These are phyloP conservation scores for Alternaria sp. DNA, from an alignment of 2,329 filamentous ascomycete species.

Conservation along the genomic window DNA sequence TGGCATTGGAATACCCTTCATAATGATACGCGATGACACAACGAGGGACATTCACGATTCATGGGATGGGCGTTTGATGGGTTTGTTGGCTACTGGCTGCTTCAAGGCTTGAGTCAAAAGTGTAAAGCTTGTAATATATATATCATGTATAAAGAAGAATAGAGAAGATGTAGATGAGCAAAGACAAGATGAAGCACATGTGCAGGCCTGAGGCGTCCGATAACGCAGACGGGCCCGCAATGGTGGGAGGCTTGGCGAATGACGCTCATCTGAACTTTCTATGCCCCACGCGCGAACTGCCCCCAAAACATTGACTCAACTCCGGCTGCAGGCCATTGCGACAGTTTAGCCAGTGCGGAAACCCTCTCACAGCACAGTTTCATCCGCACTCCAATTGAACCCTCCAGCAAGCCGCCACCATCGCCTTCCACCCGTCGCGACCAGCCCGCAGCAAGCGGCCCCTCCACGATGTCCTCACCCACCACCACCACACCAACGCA, in stretches of 20 bases:
- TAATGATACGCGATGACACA: not conserved
- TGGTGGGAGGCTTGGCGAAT: slow-evolving; percentile 28
- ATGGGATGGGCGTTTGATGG: not conserved
- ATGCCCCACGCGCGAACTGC: slow-evolving; percentile 10
- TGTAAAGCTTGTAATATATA: not conserved
- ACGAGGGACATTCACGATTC: not conserved
- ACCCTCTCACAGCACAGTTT: accelerated
- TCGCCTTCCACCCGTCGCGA: not conserved
- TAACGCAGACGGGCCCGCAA: slow-evolving; percentile 10
- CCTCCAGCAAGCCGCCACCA: not conserved
- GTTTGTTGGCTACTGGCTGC: too few relatives aligned
- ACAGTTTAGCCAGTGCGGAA: not conserved
- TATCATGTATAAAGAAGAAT: not conserved
- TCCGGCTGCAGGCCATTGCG: not conserved
- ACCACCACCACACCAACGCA: slow-evolving; percentile 13
- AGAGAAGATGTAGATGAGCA: too few relatives aligned
- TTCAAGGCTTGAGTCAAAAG: not conserved
- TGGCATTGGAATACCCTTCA: not conserved
- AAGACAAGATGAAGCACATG: not conserved
- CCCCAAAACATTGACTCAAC: slow-evolving; percentile 5
- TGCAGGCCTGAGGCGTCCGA: slow-evolving; percentile 6
- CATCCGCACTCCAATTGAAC: not conserved
- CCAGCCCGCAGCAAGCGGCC: slow-evolving; percentile 5
- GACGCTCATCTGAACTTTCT: slow-evolving; percentile 29
- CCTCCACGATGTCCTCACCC: slow-evolving; percentile 27